Percentiles rank a stretch among this genome's conserved stretches.
phyloP scores from a whole-genome alignment of 345 rosid species.

The Clausena lansium region DNA sequence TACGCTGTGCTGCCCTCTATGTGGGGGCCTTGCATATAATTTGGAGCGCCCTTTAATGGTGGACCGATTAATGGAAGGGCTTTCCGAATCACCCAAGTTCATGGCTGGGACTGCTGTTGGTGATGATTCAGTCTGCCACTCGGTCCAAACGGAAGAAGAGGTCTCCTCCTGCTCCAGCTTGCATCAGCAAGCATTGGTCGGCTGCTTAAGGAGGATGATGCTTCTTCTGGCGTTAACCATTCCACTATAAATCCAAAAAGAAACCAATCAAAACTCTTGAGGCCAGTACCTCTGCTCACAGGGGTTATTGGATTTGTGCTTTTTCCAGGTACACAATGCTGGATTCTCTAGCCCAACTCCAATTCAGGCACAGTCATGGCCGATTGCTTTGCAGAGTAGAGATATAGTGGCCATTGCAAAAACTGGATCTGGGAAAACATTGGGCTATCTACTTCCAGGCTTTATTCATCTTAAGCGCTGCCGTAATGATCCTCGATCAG shows the following conservation, averaged over 20 bases:
- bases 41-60: constrained; percentile 74
- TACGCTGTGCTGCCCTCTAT: constrained; percentile 86
- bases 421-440: constrained; percentile 97
- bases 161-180: constrained; percentile 93
- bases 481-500: constrained; percentile 67
- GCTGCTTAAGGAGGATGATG: constrained; percentile 89
- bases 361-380: constrained; percentile 99
- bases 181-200: constrained; percentile 72
- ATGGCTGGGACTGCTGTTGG: constrained; percentile 81
- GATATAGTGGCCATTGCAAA: constrained; percentile 97
- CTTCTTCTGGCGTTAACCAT: constrained; percentile 86
- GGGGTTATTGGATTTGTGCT: constrained; percentile 53
- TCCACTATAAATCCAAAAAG: constrained; percentile 39
- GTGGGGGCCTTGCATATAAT: constrained; percentile 62
- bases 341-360: constrained; percentile 97
- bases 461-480: constrained; percentile 73
- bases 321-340: constrained; percentile 88
- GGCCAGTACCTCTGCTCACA: constrained; percentile 52
- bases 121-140: constrained; percentile 82
- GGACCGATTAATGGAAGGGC: constrained; percentile 76
- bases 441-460: constrained; percentile 90
- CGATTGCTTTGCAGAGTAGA: constrained; percentile 81
- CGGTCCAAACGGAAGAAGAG: constrained; percentile 73
- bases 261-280: constrained; percentile 44
- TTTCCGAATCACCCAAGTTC: constrained; percentile 64